Evolutionary conservation across 495 filamentous ascomycete genomes (phyloP).

Genomic region (Podospora comata): DNA sequence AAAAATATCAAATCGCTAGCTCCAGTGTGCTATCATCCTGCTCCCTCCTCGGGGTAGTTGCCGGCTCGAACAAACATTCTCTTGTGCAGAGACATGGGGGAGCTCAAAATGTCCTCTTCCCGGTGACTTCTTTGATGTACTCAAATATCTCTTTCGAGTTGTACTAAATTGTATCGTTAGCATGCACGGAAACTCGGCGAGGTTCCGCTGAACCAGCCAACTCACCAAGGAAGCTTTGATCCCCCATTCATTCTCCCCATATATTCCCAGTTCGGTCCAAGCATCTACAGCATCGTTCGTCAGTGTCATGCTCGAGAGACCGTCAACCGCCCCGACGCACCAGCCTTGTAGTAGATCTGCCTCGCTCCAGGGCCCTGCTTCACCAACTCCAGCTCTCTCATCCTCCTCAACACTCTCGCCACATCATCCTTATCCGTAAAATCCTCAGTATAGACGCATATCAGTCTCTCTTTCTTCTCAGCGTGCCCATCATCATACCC

Average conservation of each 20-base stretch:
- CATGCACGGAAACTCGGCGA: neutral
- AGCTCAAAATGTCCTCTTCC: neutral
- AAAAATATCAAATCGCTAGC: neutral
- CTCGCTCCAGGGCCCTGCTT: conserved; percentile 36
- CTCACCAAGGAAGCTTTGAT: conserved; percentile 56
- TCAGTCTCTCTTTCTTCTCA: conserved; percentile 49
- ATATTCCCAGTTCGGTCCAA: conserved; percentile 68
- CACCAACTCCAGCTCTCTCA: conserved; percentile 60
- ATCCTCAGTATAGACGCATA: conserved; percentile 76
- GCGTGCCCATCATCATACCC: neutral
- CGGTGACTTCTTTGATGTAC: conserved; percentile 19
- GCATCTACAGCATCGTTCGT: conserved; percentile 49
- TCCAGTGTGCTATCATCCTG: neutral
- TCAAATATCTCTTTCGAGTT: conserved; percentile 38
- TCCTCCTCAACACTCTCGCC: conserved; percentile 56
- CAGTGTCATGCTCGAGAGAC: conserved; percentile 9
- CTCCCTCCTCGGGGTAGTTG: neutral
- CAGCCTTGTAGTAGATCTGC: conserved; percentile 73
- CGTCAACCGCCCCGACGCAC: conserved; percentile 34
- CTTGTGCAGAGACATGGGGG: neutral
- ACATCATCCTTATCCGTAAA: conserved; percentile 67
- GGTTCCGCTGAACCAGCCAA: neutral
- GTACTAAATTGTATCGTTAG: conserved; percentile 34
- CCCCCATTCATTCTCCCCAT: conserved; percentile 62
- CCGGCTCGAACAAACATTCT: neutral